These are phyloP conservation scores for Candida gorgasii DNA, from an alignment of 805 yeast genomes.

Conservation along the genomic window DNA sequence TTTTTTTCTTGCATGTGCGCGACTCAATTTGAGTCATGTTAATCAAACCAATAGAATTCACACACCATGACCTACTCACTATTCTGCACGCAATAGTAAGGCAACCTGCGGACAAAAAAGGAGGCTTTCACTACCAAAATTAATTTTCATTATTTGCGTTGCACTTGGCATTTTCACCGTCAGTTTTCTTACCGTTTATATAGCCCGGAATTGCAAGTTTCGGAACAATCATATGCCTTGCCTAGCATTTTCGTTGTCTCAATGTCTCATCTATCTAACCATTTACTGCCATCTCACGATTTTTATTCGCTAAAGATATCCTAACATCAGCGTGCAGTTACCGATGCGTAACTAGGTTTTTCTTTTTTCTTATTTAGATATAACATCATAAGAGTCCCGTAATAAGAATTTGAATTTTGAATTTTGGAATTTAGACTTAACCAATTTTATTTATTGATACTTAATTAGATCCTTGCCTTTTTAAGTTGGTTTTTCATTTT, in stretches of 20 bases:
- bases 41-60: conserved; percentile 5
- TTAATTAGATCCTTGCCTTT: background rate
- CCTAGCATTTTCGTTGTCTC: conserved; percentile 1
- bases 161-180: background rate
- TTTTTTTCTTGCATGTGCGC: conserved; percentile 6
- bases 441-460: no score
- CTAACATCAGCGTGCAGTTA: background rate
- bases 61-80: background rate
- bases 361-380: background rate
- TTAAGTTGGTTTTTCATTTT: background rate
- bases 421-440: no score
- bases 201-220: background rate
- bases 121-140: background rate
- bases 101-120: conserved; percentile 3
- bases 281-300: background rate
- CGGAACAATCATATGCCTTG: background rate
- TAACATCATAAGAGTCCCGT: conserved; percentile 2
- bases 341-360: conserved; percentile 3
- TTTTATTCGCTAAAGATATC: conserved; percentile 7
- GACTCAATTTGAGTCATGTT: conserved; percentile 5
- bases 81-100: conserved; percentile 9
- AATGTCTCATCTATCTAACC: background rate
- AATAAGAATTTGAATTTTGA: background rate
- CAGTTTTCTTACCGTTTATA: background rate
- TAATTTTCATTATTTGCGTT: background rate